Evolutionary conservation across 2,329 filamentous ascomycete genomes (phyloP), one percentile per base, ranked within the genome.

Genomic region (Pseudogymnoascus sp.): DNA sequence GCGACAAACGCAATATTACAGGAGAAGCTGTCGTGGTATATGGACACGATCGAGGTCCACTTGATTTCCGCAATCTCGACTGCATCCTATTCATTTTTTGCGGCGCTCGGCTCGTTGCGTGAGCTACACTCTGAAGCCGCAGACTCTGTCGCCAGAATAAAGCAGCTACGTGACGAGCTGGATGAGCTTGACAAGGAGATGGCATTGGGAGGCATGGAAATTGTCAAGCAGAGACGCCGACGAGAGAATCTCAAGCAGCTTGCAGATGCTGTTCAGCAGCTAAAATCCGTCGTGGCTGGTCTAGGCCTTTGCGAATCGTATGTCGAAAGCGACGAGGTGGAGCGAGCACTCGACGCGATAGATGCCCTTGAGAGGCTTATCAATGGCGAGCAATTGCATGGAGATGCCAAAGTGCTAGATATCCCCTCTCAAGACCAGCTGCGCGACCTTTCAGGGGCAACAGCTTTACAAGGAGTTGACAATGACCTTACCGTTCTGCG

Each of bases 21-120:
- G 74, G 95, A 99, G 76, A 99, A 99, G 76, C 80, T 99, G 11
- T 97, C 95, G 0, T 99, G 95, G 95, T 99, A 99, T 74, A 96
- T 99, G 92, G 95, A 99, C 74, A 99, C 95, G 0, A 92, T 99
- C 21, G 95, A 99, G 74, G 91, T 99, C 62, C 95, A 99, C 73
- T 80, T 99, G 6, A 97, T 99, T 69, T 91, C 91, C 33, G 96
- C 93, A 0, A 99, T 99, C 66, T 97, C 93, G 2, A 92, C 90
- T 0, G 95, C 95, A 1, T 97, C 95, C 0, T 92, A 91, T 0
- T 96, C 93, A 0, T 99, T 99, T 75, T 99, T 99, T 71, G 93
- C 92, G 0, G 95, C 95, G 0, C 79, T 99, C 0, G 93, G 95
- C 0, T 96, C 93, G 0, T 79, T 99, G 35, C 89, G 91, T 68